These are phyloP conservation scores for Abrus pulchellus DNA, from an alignment of 306 rosid species.

Conservation along the genomic window DNA sequence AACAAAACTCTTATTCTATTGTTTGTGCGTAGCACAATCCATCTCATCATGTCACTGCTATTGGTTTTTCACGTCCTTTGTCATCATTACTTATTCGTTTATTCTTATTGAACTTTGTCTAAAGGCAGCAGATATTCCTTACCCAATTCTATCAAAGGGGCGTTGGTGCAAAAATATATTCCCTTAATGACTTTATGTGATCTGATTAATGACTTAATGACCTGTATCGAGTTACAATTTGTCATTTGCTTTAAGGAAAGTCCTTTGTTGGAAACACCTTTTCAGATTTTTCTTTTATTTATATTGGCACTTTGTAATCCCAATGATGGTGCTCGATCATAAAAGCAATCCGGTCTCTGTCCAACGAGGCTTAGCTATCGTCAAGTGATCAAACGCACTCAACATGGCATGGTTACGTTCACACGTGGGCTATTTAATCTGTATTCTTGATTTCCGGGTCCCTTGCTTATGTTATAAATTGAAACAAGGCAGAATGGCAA, in stretches of 20 bases:
- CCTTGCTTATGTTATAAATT: not conserved
- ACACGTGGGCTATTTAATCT: slow-evolving; percentile 1
- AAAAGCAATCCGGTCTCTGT: slow-evolving; percentile 51
- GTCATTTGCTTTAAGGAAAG: slow-evolving; percentile 49
- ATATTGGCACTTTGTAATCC: slow-evolving; percentile 32
- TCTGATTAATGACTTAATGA: slow-evolving; percentile 48
- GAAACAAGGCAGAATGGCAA: not conserved
- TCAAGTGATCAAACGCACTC: slow-evolving; percentile 32
- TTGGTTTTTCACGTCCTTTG: slow-evolving; percentile 38
- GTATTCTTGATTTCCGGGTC: not conserved
- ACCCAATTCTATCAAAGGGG: slow-evolving; percentile 43
- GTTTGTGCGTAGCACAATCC: not conserved
- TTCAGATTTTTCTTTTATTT: slow-evolving; percentile 34
- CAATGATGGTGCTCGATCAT: slow-evolving; percentile 43
- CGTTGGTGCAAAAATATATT: slow-evolving; percentile 49
- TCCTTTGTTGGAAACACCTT: slow-evolving; percentile 39
- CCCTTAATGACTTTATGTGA: slow-evolving; percentile 44
- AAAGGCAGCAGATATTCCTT: slow-evolving; percentile 61
- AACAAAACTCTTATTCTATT: not conserved
- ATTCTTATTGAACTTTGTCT: slow-evolving; percentile 48
- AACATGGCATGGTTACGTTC: not conserved
- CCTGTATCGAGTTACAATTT: slow-evolving; percentile 38
- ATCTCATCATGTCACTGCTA: not conserved
- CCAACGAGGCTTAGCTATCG: slow-evolving; percentile 10
- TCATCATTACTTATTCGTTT: slow-evolving; percentile 57